phyloP scores from a whole-genome alignment of 257 asterid genomes.

The Solanum habrochaites region DNA sequence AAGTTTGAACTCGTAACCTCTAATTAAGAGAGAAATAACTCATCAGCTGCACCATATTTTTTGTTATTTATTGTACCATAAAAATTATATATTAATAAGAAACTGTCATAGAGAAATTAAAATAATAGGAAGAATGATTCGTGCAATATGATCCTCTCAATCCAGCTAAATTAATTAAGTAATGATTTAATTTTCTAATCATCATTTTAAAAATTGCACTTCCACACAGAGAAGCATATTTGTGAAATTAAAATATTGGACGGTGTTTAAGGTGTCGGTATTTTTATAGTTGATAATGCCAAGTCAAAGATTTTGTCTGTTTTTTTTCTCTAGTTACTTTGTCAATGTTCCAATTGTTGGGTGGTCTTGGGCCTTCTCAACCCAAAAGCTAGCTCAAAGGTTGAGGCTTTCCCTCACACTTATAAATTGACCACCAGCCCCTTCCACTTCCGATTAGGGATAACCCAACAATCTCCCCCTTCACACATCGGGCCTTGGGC shows the following conservation, averaged over 20 bases:
- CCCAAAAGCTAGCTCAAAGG: no score
- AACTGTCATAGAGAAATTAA: neutral
- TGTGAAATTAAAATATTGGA: neutral
- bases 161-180: neutral
- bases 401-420: no score
- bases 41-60: no score
- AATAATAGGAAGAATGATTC: neutral
- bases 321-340: neutral
- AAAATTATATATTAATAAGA: neutral
- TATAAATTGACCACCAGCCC: no score
- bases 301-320: neutral
- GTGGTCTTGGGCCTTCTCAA: no score
- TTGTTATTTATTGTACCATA: neutral
- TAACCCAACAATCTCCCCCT: no score
- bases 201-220: neutral
- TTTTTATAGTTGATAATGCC: neutral
- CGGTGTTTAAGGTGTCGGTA: neutral
- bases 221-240: neutral
- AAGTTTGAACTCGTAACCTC: no score
- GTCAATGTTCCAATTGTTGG: neutral
- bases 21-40: no score
- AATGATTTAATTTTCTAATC: neutral
- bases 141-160: neutral
- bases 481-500: no score
- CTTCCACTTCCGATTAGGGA: no score